Evolutionary conservation across 2,329 filamentous ascomycete genomes (phyloP), one percentile per base, ranked within the genome.

Genomic region (Colletotrichum coccodes): DNA sequence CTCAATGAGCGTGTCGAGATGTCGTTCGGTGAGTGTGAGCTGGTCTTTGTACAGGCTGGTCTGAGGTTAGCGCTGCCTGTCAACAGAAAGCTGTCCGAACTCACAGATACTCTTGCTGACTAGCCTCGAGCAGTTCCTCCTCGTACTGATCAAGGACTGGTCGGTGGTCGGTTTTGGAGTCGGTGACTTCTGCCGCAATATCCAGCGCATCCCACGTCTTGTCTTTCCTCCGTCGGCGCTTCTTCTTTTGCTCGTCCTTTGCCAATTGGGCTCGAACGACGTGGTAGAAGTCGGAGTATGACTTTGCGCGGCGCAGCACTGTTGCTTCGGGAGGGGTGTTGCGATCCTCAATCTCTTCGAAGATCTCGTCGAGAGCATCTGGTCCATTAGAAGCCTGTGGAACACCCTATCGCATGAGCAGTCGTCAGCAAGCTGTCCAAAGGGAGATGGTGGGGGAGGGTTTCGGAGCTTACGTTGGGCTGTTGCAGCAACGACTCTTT

Each of bases 91-190:
- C 2, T 23, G 26, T 7, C 12, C 11, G 3, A 16, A 78, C 90
- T 73, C 87, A 95, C 90, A 92, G 84, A 79, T 97, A 97, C 77
- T 95, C 90, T 73, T 93, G 90, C 78, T 97, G 94, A 77, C 93
- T 96, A 60, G 94, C 90, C 74, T 95, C 89, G 34, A 97, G 83
- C 75, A 98, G 81, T 72, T 90, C 88, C 53, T 89, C 86, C 73
- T 92, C 90, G 60, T 91, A 85, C 60, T 90, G 88, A 9, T 90
- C 87, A 32, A 91, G 72, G 6, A 76, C 73, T 2, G 71, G 60
- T 1, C 72, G 63, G 8, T 21, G 23, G 3, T 26, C 38, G 3
- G 59, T 4, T 8, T 38, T 30, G 28, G 68, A 72, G 34, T 76
- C 72, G 62, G 77, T 74, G 28, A 71, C 47, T 3, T 68, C 47